Conservation (phyloP, 371 early-diverging fungal genomes). For the Blyttiomyces sp. region DNA sequence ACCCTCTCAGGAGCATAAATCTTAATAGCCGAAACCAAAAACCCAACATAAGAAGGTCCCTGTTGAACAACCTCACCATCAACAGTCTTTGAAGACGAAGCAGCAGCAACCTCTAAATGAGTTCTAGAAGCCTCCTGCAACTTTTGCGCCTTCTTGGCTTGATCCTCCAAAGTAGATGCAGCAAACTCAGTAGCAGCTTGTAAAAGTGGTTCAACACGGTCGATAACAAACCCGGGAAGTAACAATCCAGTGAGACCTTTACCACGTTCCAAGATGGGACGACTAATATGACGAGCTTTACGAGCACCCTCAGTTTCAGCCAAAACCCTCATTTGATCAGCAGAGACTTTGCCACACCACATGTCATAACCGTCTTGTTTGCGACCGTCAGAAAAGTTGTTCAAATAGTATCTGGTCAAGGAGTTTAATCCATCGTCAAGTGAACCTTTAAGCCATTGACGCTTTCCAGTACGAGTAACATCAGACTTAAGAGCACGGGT, state of each 20-base stretch:
- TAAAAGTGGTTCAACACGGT: slow-evolving; percentile 35
- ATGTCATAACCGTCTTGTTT: slow-evolving; percentile 48
- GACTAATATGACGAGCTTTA: slow-evolving; percentile 18
- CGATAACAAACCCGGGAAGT: slow-evolving; percentile 36
- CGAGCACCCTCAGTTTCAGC: slow-evolving; percentile 27
- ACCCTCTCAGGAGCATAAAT: slow-evolving; percentile 38
- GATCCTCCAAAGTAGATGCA: slow-evolving; percentile 6
- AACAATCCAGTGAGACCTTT: slow-evolving; percentile 25
- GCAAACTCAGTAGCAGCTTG: slow-evolving; percentile 33
- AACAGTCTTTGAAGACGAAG: not conserved
- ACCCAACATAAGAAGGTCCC: slow-evolving; percentile 17
- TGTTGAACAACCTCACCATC: not conserved
- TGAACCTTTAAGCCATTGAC: slow-evolving; percentile 34
- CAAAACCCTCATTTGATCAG: slow-evolving; percentile 19
- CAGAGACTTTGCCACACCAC: slow-evolving; percentile 36
- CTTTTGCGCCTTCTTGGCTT: slow-evolving; percentile 16
- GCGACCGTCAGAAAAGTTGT: slow-evolving; percentile 45
- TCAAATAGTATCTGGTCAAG: slow-evolving; percentile 50
- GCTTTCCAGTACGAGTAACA: slow-evolving; percentile 49
- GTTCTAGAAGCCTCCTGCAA: not conserved
- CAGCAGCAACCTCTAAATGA: not conserved
- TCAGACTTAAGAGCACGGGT: slow-evolving; percentile 59
- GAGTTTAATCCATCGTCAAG: slow-evolving; percentile 46
- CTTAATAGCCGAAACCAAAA: slow-evolving; percentile 32
- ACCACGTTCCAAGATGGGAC: slow-evolving; percentile 29